These are phyloP conservation scores for Candida coquimbonensis DNA, from an alignment of 805 yeast genomes.

Conservation along the genomic window DNA sequence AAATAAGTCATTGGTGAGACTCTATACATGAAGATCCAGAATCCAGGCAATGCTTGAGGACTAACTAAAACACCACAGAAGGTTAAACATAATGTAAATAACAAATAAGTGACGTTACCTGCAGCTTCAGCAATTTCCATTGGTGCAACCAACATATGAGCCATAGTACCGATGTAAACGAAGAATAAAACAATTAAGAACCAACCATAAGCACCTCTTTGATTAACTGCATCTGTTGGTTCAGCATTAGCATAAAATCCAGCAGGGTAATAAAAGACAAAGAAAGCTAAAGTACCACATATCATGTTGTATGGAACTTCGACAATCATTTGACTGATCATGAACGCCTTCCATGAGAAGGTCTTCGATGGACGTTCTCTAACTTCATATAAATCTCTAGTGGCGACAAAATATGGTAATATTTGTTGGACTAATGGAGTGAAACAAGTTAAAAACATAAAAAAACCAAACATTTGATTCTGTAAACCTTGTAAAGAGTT, in stretches of 20 bases:
- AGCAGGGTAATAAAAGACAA: slow-evolving; percentile 67
- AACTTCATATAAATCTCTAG: slow-evolving; percentile 61
- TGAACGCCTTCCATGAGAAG: slow-evolving; percentile 57
- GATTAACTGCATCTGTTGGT: slow-evolving; percentile 41
- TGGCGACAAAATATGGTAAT: slow-evolving; percentile 52
- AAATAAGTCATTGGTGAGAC: slow-evolving; percentile 62
- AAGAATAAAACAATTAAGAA: slow-evolving; percentile 42
- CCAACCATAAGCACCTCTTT: slow-evolving; percentile 45
- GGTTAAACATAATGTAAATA: slow-evolving; percentile 52
- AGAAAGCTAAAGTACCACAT: slow-evolving; percentile 55
- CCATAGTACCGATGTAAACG: slow-evolving; percentile 47
- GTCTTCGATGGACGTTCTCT: slow-evolving; percentile 70
- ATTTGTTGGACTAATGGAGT: slow-evolving; percentile 54
- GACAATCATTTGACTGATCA: slow-evolving; percentile 51
- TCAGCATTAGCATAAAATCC: slow-evolving; percentile 59
- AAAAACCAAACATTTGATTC: slow-evolving; percentile 72
- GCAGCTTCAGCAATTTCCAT: slow-evolving; percentile 53
- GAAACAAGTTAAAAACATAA: slow-evolving; percentile 56
- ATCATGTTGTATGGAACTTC: slow-evolving; percentile 61
- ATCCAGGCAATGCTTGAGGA: slow-evolving; percentile 50
- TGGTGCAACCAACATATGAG: slow-evolving; percentile 51
- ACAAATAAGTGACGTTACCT: slow-evolving; percentile 47
- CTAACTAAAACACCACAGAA: slow-evolving; percentile 73
- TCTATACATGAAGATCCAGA: slow-evolving; percentile 75
- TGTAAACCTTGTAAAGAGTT: slow-evolving; percentile 63